These are phyloP conservation scores for Ceratocystis smalleyi DNA, from an alignment of 2,329 filamentous ascomycete genomes.

Conservation along the genomic window DNA sequence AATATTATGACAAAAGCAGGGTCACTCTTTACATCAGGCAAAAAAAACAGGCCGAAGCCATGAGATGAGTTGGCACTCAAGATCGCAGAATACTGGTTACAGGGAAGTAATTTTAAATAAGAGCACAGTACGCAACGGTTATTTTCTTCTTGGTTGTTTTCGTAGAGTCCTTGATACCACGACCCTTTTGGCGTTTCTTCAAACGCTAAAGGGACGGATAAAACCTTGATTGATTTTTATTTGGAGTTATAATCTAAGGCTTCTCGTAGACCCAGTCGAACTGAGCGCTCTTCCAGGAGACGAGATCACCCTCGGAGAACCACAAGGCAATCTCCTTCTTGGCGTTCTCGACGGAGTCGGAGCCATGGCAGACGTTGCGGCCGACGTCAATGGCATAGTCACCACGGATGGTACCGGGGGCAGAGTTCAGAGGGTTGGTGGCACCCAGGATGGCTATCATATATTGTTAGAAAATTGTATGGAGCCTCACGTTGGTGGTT, in stretches of 20 bases:
- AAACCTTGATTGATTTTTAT: background rate
- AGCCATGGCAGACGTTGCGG: slow-evolving; percentile 99
- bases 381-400: slow-evolving; percentile 68
- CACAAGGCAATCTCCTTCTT: slow-evolving; percentile 99
- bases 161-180: slow-evolving; percentile 11
- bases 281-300: slow-evolving; percentile 70
- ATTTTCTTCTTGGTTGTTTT: slow-evolving; percentile 14
- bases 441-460: slow-evolving; percentile 71
- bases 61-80: background rate
- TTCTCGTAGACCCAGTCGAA: slow-evolving; percentile 98
- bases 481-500: background rate
- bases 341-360: slow-evolving; percentile 95
- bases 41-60: background rate
- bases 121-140: background rate
- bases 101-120: background rate
- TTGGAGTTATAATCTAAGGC: slow-evolving; percentile 28
- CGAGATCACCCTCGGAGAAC: slow-evolving; percentile 81
- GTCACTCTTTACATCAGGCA: background rate
- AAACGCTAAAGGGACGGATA: background rate
- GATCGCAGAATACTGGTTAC: background rate
- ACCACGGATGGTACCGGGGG: slow-evolving; percentile 95
- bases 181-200: background rate
- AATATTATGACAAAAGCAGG: slow-evolving; percentile 23
- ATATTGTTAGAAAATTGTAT: slow-evolving; percentile 16
- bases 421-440: slow-evolving; percentile 92